Evolutionary conservation across 148 eudicot species (phyloP), one percentile per base, ranked within the genome.

Genomic region (Salicornia ramosissima): DNA sequence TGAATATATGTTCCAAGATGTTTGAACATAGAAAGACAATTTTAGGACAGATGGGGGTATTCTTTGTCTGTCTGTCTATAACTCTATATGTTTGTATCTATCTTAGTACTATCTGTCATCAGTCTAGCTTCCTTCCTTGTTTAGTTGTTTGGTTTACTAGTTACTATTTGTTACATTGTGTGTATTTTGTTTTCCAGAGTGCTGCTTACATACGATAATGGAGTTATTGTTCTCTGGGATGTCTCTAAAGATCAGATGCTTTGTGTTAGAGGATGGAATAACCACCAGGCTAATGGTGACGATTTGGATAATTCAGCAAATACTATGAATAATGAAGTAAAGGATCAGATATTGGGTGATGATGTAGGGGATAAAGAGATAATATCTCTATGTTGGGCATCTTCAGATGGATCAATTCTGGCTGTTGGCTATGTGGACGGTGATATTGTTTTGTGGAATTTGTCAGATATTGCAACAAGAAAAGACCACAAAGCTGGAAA

Each of bases 391-490:
- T 91, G 97, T 74, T 95, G 99, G 99, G 97, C 85, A 49, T 89
- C 97, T 68, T 77, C 86, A 71, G 99, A 91, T 82, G 97, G 96
- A 50, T 87, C 99, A 54, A 67, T 89, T 71, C 77, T 89, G 63
- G 99, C 99, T 74, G 93, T 87, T 68, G 99, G 99, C 74, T 95
- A 95, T 74, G 83, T 89, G 36, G 97, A 95, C 78, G 99, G 99
- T 73, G 99, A 95, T 81, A 86, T 95, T 59, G 68, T 95, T 75
- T 73, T 95, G n/a, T 95, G 99, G 97, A 75, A 95, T 70, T 60
- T 89, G 56, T 81, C 84, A 36, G 74, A 52, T 46, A 43, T 74
- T 71, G 68, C 79, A 60, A 52, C 73, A 53, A 67, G 71, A 26
- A 84, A 83, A 70, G 81, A 76, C 77, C 79, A 71, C 52, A 75